A percentile compares a stretch with the other conserved stretches of the same genome.
These are phyloP conservation scores for Pancytospora epiphaga DNA, from an alignment of 371 early-diverging fungal genomes.

Conservation along the genomic window DNA sequence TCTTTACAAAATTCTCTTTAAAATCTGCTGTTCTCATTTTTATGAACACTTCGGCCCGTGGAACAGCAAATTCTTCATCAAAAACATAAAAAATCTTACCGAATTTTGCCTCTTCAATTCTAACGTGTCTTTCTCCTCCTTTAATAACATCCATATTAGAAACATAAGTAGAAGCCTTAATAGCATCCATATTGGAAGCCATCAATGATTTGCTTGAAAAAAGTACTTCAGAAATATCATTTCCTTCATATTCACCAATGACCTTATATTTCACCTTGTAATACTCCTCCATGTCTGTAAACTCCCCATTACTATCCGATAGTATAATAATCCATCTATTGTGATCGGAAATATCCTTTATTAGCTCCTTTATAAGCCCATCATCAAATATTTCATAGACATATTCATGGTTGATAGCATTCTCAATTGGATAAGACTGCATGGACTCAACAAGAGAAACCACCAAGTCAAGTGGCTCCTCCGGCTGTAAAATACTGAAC, in stretches of 20 bases:
- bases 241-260: not conserved
- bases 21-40: slow-evolving; percentile 16
- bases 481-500: slow-evolving; percentile 39
- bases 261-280: slow-evolving; percentile 11
- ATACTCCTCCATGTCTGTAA: slow-evolving; percentile 12
- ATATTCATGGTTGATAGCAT: slow-evolving; percentile 39
- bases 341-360: slow-evolving; percentile 21
- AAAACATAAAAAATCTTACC: slow-evolving; percentile 31
- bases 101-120: not conserved
- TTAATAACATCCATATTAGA: slow-evolving; percentile 1
- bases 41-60: slow-evolving; percentile 25
- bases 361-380: slow-evolving; percentile 25
- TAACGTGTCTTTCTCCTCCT: not conserved
- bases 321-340: slow-evolving; percentile 49
- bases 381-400: slow-evolving; percentile 34
- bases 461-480: slow-evolving; percentile 45
- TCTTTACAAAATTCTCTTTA: not conserved
- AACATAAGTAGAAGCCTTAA: not conserved
- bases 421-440: slow-evolving; percentile 44
- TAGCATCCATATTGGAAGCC: not conserved
- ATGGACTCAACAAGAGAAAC: slow-evolving; percentile 30
- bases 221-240: not conserved
- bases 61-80: slow-evolving; percentile 30
- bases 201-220: not conserved
- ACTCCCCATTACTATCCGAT: slow-evolving; percentile 1